These are phyloP conservation scores for Ogataea dorogensis DNA, from an alignment of 805 yeast genomes.

Conservation along the genomic window DNA sequence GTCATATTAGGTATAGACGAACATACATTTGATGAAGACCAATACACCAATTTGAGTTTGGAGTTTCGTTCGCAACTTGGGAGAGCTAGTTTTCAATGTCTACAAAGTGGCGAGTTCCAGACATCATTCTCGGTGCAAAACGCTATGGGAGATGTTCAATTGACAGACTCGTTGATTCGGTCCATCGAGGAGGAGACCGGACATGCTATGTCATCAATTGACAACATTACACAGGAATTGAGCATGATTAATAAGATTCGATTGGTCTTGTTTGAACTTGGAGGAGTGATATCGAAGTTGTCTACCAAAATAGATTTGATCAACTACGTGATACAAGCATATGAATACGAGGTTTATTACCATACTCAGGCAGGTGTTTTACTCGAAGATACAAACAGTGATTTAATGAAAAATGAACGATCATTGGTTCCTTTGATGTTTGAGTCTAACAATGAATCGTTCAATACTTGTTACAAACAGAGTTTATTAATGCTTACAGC, in stretches of 20 bases:
- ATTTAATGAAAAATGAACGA: constrained; percentile 8
- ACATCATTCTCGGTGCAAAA: constrained; percentile 5
- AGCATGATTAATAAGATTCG: constrained; percentile 24
- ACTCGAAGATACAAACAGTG: constrained; percentile 20
- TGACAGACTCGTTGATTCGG: constrained; percentile 14
- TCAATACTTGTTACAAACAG: constrained; percentile 21
- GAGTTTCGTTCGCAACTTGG: constrained; percentile 14
- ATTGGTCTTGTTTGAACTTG: constrained; percentile 16
- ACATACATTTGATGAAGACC: constrained; percentile 15
- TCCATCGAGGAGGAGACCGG: constrained; percentile 23
- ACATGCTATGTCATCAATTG: constrained; percentile 5
- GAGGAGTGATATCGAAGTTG: constrained; percentile 8
- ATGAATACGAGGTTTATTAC: constrained; percentile 20
- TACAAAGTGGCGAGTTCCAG: constrained; percentile 8
- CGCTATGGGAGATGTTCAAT: constrained; percentile 16
- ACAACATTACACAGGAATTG: constrained; percentile 21
- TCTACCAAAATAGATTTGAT: constrained; percentile 14
- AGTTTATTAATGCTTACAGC: constrained; percentile 21
- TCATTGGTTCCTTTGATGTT: constrained; percentile 18
- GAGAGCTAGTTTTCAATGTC: constrained; percentile 16
- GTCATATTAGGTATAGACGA: constrained; percentile 27
- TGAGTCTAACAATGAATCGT: constrained; percentile 20
- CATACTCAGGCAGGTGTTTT: constrained; percentile 19
- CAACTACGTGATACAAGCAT: constrained; percentile 9
- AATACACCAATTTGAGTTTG: constrained; percentile 19